Evolutionary conservation across 495 filamentous ascomycete species (phyloP).

Genomic region (Lophiostoma macrostomum): DNA sequence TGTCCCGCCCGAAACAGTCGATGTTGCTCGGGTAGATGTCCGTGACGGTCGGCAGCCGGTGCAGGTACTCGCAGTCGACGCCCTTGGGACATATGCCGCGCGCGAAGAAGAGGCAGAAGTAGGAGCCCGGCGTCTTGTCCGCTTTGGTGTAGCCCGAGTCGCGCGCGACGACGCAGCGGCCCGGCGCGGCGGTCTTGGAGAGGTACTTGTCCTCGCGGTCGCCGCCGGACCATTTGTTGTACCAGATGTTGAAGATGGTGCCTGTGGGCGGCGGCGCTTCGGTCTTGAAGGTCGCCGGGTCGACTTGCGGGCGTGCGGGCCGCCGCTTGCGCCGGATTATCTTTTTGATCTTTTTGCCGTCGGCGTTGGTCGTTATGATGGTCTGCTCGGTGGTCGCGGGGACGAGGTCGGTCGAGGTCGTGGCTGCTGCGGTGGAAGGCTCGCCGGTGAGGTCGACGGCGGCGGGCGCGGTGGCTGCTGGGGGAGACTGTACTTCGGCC

Average conservation of each 20-base stretch:
- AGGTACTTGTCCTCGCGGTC: slow-evolving; percentile 90
- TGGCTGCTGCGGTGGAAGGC: too few species aligned
- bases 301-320: slow-evolving; percentile 72
- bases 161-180: slow-evolving; percentile 74
- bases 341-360: slow-evolving; percentile 65
- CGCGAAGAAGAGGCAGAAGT: slow-evolving; percentile 93
- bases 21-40: slow-evolving; percentile 87
- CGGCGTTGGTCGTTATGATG: slow-evolving; percentile 34
- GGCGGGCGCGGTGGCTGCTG: too few species aligned
- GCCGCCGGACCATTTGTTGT: slow-evolving; percentile 93
- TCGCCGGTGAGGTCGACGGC: too few species aligned
- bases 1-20: slow-evolving; percentile 91
- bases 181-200: slow-evolving; percentile 67
- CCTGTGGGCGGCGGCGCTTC: slow-evolving; percentile 87
- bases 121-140: slow-evolving; percentile 73
- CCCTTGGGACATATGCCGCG: slow-evolving; percentile 79
- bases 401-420: too few species aligned
- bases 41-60: slow-evolving; percentile 75
- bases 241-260: slow-evolving; percentile 80
- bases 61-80: slow-evolving; percentile 89
- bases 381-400: slow-evolving; percentile 8
- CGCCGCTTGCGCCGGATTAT: slow-evolving; percentile 63
- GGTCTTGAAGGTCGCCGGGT: slow-evolving; percentile 73
- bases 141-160: slow-evolving; percentile 89
- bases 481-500: too few species aligned